These are phyloP conservation scores for Drechslerella dactyloides DNA, from an alignment of 2,329 filamentous ascomycete genomes.

Conservation along the genomic window DNA sequence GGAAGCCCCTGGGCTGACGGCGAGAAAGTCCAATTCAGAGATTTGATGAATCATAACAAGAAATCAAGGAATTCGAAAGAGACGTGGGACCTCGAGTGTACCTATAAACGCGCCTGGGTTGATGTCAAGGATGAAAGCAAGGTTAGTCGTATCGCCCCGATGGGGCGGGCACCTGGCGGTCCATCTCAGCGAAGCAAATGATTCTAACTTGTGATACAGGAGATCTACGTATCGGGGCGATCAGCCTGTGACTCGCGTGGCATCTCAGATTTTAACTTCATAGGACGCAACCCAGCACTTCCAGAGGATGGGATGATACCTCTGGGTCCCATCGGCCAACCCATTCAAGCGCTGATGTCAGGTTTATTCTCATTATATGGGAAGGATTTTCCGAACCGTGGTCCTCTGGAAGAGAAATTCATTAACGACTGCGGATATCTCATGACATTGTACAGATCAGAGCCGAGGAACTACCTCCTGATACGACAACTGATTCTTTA, in stretches of 20 bases:
- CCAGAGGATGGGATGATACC: neutral
- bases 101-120: conserved; percentile 2
- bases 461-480: neutral
- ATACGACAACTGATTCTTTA: neutral
- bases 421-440: neutral
- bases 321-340: neutral
- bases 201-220: neutral
- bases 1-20: conserved; percentile 11
- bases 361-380: neutral
- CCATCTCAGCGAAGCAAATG: neutral
- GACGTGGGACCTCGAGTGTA: conserved; percentile 9
- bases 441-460: neutral
- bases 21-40: conserved; percentile 1
- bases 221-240: neutral
- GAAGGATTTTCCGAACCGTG: neutral
- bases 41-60: conserved; percentile 10
- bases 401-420: neutral
- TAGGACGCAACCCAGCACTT: neutral
- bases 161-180: neutral
- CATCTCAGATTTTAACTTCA: neutral
- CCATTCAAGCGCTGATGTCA: neutral
- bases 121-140: conserved; percentile 3
- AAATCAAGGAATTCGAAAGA: neutral
- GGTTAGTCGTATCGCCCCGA: neutral
- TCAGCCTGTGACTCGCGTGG: neutral